phyloP scores from a whole-genome alignment of 495 filamentous ascomycete species.

The Aspergillus leporis region DNA sequence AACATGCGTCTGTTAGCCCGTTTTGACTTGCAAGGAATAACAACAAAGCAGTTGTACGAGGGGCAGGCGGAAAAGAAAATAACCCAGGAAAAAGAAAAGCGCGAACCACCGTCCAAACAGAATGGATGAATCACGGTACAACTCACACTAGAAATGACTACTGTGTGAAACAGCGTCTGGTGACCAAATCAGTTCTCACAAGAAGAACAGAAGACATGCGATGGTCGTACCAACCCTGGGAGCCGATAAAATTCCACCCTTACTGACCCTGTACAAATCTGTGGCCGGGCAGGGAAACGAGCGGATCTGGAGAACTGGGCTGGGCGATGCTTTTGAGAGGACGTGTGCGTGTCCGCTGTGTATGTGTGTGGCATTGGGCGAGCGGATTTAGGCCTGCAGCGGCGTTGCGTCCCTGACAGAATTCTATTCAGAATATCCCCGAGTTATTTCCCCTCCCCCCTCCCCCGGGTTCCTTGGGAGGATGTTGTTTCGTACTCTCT shows the following conservation, averaged over 20 bases:
- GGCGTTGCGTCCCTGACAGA: constrained; percentile 23
- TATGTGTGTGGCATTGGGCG: constrained; percentile 29
- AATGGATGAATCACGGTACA: constrained; percentile 11
- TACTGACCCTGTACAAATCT: constrained; percentile 13
- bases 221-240: constrained; percentile 11
- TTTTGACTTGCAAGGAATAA: constrained; percentile 6
- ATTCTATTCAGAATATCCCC: constrained; percentile 18
- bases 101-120: constrained; percentile 8
- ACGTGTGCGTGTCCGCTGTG: constrained; percentile 23
- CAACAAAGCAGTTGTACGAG: constrained; percentile 21
- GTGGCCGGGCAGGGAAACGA: constrained; percentile 16
- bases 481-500: not conserved
- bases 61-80: constrained; percentile 3
- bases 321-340: constrained; percentile 19
- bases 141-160: constrained; percentile 10
- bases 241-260: constrained; percentile 8
- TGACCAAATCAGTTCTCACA: constrained; percentile 12
- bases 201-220: constrained; percentile 5
- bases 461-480: not conserved
- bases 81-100: constrained; percentile 14
- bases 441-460: constrained; percentile 5
- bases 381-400: constrained; percentile 17
- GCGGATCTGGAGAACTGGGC: constrained; percentile 24
- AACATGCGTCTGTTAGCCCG: constrained; percentile 20
- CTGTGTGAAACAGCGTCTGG: constrained; percentile 13